phyloP scores from a whole-genome alignment of 805 yeast species.

The Hanseniaspora pseudoguilliermondii region DNA sequence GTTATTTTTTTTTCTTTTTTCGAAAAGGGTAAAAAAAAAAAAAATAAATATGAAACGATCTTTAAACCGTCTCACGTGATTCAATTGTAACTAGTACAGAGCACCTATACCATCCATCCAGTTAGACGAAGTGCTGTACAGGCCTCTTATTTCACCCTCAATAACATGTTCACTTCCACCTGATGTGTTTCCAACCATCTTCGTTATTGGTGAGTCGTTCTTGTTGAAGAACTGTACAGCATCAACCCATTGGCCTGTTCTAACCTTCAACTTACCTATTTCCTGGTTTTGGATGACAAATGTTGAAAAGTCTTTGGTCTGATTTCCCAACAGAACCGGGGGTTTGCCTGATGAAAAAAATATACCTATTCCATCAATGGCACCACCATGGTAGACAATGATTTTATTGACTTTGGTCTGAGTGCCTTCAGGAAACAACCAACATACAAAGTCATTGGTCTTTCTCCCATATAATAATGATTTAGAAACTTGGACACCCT shows the following conservation, averaged over 20 bases:
- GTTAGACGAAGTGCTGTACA: conserved; percentile 52
- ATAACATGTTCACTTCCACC: conserved; percentile 56
- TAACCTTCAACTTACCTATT: conserved; percentile 45
- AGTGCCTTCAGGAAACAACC: conserved; percentile 24
- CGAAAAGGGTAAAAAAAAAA: not conserved
- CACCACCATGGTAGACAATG: conserved; percentile 59
- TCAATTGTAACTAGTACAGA: conserved; percentile 29
- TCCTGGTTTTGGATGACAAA: conserved; percentile 47
- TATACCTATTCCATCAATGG: conserved; percentile 70
- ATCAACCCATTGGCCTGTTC: conserved; percentile 85
- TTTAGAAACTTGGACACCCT: conserved; percentile 26
- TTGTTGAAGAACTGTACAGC: conserved; percentile 60
- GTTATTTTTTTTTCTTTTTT: not conserved
- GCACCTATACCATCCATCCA: conserved; percentile 74
- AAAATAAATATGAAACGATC: not conserved
- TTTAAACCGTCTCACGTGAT: not conserved
- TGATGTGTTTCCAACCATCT: conserved; percentile 50
- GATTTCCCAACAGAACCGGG: conserved; percentile 37
- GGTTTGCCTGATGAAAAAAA: conserved; percentile 22
- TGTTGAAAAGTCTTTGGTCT: conserved; percentile 41
- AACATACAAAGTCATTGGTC: conserved; percentile 19
- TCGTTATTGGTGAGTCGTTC: conserved; percentile 38
- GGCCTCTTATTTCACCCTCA: conserved; percentile 50
- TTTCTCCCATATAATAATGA: conserved; percentile 27
- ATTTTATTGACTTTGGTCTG: conserved; percentile 33